Percentiles rank a stretch among this genome's conserved stretches.
Evolutionary conservation across 2,329 filamentous ascomycete species (phyloP).

Genomic region (Arachnomyces sp.): DNA sequence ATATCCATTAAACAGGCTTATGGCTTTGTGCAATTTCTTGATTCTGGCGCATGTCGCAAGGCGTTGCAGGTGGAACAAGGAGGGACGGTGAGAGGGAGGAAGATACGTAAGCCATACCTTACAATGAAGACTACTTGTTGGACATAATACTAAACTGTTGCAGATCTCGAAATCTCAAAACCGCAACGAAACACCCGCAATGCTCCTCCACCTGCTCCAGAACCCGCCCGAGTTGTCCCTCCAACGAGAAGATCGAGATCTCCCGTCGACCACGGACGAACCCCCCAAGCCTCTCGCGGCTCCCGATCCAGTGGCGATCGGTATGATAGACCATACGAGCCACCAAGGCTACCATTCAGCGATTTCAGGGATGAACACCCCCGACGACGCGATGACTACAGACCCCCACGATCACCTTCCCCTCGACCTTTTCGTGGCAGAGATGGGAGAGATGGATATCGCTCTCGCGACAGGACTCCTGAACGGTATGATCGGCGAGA

Average conservation of each 20-base stretch:
- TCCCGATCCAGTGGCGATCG: conserved; percentile 30
- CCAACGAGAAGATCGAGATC: conserved; percentile 52
- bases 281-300: conserved; percentile 24
- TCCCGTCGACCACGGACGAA: conserved; percentile 48
- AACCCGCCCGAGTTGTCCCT: conserved; percentile 26
- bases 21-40: conserved; percentile 91
- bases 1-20: conserved; percentile 96
- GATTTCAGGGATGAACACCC: conserved; percentile 44
- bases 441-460: conserved; percentile 61
- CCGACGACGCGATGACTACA: conserved; percentile 55
- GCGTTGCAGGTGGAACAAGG: conserved; percentile 75
- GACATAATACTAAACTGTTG: neutral
- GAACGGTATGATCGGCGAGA: conserved; percentile 47
- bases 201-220: conserved; percentile 34
- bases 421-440: conserved; percentile 53
- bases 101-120: conserved; percentile 65
- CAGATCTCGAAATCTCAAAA: conserved; percentile 85
- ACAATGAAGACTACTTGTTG: conserved; percentile 3
- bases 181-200: conserved; percentile 71
- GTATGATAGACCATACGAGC: conserved; percentile 34
- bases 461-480: conserved; percentile 34
- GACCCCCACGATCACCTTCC: conserved; percentile 52
- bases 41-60: conserved; percentile 60
- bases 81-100: conserved; percentile 72
- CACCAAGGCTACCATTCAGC: conserved; percentile 32